These are phyloP conservation scores for Hygrophila difformis DNA, from an alignment of 257 asterid species.

Conservation along the genomic window DNA sequence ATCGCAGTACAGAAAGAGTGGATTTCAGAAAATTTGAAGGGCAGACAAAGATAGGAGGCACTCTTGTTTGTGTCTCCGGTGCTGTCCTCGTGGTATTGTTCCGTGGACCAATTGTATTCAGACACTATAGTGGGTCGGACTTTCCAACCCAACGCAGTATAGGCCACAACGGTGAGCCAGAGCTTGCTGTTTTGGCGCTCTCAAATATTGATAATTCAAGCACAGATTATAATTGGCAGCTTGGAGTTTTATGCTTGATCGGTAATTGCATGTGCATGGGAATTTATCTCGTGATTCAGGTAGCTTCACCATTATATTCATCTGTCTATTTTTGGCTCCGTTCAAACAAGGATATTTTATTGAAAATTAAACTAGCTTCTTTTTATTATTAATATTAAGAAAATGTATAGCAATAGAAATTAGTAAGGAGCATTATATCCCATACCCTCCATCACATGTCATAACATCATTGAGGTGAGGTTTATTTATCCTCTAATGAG, in stretches of 20 bases:
- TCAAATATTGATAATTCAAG: too few relatives aligned
- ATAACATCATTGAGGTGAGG: too few relatives aligned
- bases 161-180: constrained; percentile 53
- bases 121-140: constrained; percentile 36
- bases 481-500: too few relatives aligned
- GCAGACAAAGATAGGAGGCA: constrained; percentile 70
- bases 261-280: constrained; percentile 91
- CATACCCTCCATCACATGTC: too few relatives aligned
- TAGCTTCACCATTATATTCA: constrained; percentile 15
- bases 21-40: constrained; percentile 62
- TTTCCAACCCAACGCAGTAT: constrained; percentile 29
- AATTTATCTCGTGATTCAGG: constrained; percentile 73
- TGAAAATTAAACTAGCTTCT: too few relatives aligned
- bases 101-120: constrained; percentile 76
- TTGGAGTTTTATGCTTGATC: constrained; percentile 77
- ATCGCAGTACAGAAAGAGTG: constrained; percentile 79
- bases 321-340: neutral
- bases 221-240: constrained; percentile 75
- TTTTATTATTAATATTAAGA: too few relatives aligned
- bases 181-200: constrained; percentile 58
- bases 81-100: constrained; percentile 77
- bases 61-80: constrained; percentile 66
- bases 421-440: too few relatives aligned
- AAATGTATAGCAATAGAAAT: too few relatives aligned
- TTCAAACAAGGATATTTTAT: constrained; percentile 3